These are phyloP conservation scores for Heterobasidion occidentale DNA, from an alignment of 1,284 basidiomycete species.

Conservation along the genomic window DNA sequence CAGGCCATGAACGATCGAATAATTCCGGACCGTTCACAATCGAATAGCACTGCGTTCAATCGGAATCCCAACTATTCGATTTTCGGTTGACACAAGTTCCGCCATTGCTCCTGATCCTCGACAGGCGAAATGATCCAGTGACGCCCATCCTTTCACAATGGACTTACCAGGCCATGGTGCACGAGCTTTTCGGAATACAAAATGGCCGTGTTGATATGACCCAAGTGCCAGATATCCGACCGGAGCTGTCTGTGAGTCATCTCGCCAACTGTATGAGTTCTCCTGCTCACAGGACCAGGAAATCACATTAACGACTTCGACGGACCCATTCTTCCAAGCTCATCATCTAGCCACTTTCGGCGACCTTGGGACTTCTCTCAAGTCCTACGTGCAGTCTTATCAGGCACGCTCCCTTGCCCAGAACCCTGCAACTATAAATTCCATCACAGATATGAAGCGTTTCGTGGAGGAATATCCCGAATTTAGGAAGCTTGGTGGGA, in stretches of 20 bases:
- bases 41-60: constrained; percentile 59
- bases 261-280: too few relatives aligned
- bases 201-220: constrained; percentile 89
- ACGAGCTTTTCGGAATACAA: constrained; percentile 90
- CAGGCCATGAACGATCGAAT: neutral
- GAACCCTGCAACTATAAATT: constrained; percentile 82
- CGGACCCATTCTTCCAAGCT: constrained; percentile 92
- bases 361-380: constrained; percentile 90
- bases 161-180: constrained; percentile 99
- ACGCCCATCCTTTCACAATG: constrained; percentile 97
- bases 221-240: constrained; percentile 79
- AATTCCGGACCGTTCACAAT: neutral
- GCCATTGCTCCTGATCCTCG: constrained; percentile 72
- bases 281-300: constrained; percentile 45
- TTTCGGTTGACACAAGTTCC: constrained; percentile 71
- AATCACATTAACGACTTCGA: constrained; percentile 87
- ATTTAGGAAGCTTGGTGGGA: constrained; percentile 92
- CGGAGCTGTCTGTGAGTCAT: constrained; percentile 73
- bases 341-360: constrained; percentile 95
- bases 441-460: constrained; percentile 94
- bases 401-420: constrained; percentile 79
- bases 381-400: constrained; percentile 93
- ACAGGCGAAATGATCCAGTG: constrained; percentile 95
- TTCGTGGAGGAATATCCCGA: constrained; percentile 99
- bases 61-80: constrained; percentile 69